A percentile compares a stretch with the other conserved stretches of the same genome.
phyloP scores from a whole-genome alignment of 495 filamentous ascomycete species.

The Neohortaea acidophila region DNA sequence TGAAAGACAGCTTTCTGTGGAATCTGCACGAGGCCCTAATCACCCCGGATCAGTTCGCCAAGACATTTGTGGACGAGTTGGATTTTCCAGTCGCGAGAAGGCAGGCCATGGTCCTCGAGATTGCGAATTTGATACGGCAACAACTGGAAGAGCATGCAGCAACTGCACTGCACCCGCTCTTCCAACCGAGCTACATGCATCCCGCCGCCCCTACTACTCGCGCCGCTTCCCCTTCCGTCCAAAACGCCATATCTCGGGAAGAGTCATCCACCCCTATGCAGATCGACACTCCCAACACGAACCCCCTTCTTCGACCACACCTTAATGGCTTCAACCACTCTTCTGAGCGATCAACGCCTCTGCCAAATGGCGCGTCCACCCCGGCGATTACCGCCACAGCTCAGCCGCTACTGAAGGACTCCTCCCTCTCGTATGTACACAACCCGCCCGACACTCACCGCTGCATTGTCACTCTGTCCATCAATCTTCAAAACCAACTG shows the following conservation, averaged over 20 bases:
- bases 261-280: constrained; percentile 31
- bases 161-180: constrained; percentile 82
- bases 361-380: constrained; percentile 31
- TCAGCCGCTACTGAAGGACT: constrained; percentile 28
- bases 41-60: constrained; percentile 89
- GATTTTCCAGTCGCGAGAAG: constrained; percentile 61
- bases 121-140: constrained; percentile 83
- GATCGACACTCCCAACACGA: constrained; percentile 1
- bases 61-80: constrained; percentile 78
- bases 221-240: constrained; percentile 18
- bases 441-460: constrained; percentile 87
- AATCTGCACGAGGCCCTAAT: constrained; percentile 90
- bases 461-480: constrained; percentile 77
- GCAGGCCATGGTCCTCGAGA: constrained; percentile 49
- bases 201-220: constrained; percentile 27
- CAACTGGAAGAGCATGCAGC: constrained; percentile 95
- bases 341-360: constrained; percentile 33
- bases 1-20: constrained; percentile 93
- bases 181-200: constrained; percentile 46
- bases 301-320: constrained; percentile 9
- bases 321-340: constrained; percentile 7
- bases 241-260: constrained; percentile 27
- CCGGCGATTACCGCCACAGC: constrained; percentile 30
- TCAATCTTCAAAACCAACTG: constrained; percentile 80
- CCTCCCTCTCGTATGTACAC: constrained; percentile 33